Conservation (phyloP, 148 eudicot species). For the Linanthus parryae region DNA sequence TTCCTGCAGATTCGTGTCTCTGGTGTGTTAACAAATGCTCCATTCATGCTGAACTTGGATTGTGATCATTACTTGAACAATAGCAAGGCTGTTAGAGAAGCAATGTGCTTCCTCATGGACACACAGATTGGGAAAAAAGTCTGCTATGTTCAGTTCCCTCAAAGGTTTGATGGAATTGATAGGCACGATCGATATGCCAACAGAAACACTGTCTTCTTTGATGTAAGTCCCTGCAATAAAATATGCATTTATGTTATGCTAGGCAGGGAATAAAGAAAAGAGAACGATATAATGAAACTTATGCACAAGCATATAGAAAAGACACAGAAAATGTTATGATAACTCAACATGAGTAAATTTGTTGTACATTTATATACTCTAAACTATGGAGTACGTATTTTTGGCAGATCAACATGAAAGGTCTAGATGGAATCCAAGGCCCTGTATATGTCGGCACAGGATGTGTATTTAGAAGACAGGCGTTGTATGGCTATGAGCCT, state of each 20-base stretch:
- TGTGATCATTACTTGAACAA: conserved; percentile 97
- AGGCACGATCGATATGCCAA: conserved; percentile 85
- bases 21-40: conserved; percentile 96
- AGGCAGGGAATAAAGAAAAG: too few species aligned
- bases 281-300: too few species aligned
- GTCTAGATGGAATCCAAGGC: conserved; percentile 95
- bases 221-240: conserved; percentile 64
- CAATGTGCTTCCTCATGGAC: conserved; percentile 99
- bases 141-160: conserved; percentile 96
- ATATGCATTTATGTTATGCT: too few species aligned
- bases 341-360: neutral
- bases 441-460: conserved; percentile 98
- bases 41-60: conserved; percentile 99
- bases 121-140: conserved; percentile 88
- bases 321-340: too few species aligned
- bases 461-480: conserved; percentile 95
- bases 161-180: conserved; percentile 96
- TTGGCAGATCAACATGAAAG: conserved; percentile 95
- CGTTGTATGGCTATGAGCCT: conserved; percentile 91
- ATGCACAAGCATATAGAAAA: too few species aligned
- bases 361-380: neutral
- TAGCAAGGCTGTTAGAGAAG: conserved; percentile 92
- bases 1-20: conserved; percentile 81
- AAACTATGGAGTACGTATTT: neutral
- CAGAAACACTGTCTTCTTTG: conserved; percentile 96